Evolutionary conservation across 1,139 yeast genomes (phyloP).

Genomic region (Meyerozyma guilliermondii): DNA sequence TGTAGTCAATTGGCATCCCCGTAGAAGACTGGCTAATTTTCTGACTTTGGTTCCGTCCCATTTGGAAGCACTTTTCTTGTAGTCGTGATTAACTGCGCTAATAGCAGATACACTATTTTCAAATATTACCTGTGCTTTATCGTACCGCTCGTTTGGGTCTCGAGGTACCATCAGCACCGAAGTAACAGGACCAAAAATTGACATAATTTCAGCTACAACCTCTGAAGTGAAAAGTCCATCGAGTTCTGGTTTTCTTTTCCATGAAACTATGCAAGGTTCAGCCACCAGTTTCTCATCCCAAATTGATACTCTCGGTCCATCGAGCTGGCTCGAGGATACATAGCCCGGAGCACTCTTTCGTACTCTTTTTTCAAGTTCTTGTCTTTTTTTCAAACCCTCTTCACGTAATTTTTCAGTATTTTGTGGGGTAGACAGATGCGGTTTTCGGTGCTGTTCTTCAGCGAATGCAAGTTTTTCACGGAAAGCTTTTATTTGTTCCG

Average conservation of each 20-base stretch:
- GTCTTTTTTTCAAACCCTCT: slow-evolving; percentile 2
- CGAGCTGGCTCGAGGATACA: slow-evolving; percentile 18
- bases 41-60: slow-evolving; percentile 47
- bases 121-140: slow-evolving; percentile 33
- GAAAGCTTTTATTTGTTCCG: slow-evolving; percentile 26
- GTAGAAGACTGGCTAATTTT: slow-evolving; percentile 42
- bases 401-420: slow-evolving; percentile 2
- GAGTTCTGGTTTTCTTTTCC: slow-evolving; percentile 41
- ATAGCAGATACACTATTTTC: slow-evolving; percentile 18
- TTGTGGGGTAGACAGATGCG: background rate
- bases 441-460: slow-evolving; percentile 13
- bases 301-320: background rate
- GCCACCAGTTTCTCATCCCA: background rate
- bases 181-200: slow-evolving; percentile 38
- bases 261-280: slow-evolving; percentile 19
- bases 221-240: slow-evolving; percentile 25
- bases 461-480: slow-evolving; percentile 29
- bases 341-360: slow-evolving; percentile 7
- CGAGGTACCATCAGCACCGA: slow-evolving; percentile 12
- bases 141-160: slow-evolving; percentile 25
- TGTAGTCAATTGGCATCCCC: slow-evolving; percentile 21
- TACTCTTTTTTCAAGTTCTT: background rate
- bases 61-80: slow-evolving; percentile 30
- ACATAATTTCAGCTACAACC: slow-evolving; percentile 36
- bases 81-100: slow-evolving; percentile 38